These are phyloP conservation scores for Aspergillus sp. DNA, from an alignment of 2,329 filamentous ascomycete species.

Conservation along the genomic window DNA sequence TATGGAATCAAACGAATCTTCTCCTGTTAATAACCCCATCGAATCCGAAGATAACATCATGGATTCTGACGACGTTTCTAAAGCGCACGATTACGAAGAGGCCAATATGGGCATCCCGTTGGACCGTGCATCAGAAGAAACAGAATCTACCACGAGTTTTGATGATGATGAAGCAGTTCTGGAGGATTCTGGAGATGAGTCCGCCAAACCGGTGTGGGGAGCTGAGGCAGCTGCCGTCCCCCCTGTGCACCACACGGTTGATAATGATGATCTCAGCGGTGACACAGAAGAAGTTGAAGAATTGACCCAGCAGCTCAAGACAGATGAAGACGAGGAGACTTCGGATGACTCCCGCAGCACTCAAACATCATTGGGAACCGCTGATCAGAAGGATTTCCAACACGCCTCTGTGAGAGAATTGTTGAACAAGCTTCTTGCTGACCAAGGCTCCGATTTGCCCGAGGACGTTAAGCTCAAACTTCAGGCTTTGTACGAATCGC, in stretches of 20 bases:
- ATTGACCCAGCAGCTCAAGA: not conserved
- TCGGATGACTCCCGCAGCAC: not conserved
- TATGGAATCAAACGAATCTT: constrained; percentile 4
- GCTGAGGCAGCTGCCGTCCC: constrained; percentile 53
- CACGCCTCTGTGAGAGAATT: constrained; percentile 69
- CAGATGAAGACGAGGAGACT: not conserved
- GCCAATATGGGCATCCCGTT: not conserved
- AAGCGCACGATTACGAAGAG: not conserved
- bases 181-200: not conserved
- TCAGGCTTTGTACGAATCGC: constrained; percentile 68
- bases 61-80: constrained; percentile 3
- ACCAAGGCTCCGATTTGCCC: constrained; percentile 76
- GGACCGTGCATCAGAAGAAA: not conserved
- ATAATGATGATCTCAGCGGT: not conserved
- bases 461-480: constrained; percentile 75
- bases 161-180: not conserved
- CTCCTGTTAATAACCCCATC: constrained; percentile 4
- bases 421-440: constrained; percentile 71
- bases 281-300: not conserved
- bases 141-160: not conserved
- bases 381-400: constrained; percentile 48
- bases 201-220: constrained; percentile 42
- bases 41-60: constrained; percentile 2
- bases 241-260: constrained; percentile 33
- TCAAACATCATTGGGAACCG: not conserved